phyloP scores from a whole-genome alignment of 345 rosid species.

The Nasturtium officinale region DNA sequence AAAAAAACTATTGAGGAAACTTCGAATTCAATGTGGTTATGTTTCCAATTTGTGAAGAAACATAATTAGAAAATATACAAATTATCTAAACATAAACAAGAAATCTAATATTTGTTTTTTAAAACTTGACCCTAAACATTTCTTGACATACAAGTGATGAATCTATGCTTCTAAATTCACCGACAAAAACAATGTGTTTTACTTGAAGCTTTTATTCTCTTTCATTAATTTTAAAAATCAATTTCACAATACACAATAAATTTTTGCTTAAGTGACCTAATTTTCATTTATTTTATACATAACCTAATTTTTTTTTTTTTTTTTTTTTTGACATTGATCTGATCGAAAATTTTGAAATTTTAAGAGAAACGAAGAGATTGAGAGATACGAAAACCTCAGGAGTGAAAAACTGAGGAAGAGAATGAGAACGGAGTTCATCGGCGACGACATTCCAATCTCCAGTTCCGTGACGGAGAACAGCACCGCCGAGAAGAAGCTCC shows the following conservation, averaged over 20 bases:
- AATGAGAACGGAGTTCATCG: slow-evolving; percentile 76
- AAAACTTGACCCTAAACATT: background rate
- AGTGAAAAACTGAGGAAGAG: slow-evolving; percentile 54
- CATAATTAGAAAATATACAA: background rate
- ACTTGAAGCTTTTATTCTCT: background rate
- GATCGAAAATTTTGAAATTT: background rate
- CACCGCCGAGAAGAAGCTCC: slow-evolving; percentile 83
- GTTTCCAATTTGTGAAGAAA: background rate
- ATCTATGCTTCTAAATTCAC: slow-evolving; percentile 29
- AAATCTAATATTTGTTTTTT: background rate
- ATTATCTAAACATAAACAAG: background rate
- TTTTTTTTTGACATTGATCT: background rate
- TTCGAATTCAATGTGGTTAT: background rate
- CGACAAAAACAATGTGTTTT: slow-evolving; percentile 27
- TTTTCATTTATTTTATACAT: background rate
- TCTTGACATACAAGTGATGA: slow-evolving; percentile 44
- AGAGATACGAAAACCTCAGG: slow-evolving; percentile 62
- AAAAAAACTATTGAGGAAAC: background rate
- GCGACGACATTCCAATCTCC: slow-evolving; percentile 74
- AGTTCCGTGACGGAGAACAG: slow-evolving; percentile 88
- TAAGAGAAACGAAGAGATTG: background rate
- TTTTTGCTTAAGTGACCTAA: slow-evolving; percentile 6
- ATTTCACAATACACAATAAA: background rate
- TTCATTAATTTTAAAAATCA: background rate
- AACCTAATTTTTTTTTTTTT: background rate